Base-by-base conservation (phyloP, 257 asterid species). In the Euphrasia confusa region DNA sequence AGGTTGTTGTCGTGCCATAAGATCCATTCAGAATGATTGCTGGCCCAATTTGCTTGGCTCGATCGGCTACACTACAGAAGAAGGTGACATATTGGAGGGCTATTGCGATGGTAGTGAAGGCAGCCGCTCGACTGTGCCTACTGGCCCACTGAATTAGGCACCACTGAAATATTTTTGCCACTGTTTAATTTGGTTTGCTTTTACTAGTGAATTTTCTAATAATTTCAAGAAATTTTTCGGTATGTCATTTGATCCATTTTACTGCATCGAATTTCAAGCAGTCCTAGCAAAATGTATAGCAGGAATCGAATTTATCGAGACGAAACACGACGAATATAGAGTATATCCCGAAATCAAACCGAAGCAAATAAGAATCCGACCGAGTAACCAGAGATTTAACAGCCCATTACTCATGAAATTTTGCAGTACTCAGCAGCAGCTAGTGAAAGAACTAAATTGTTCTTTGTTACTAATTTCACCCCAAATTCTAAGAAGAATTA, bases 1-100 rank as follows among this genome's bases (percentile, higher is more conserved):
- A 14, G 73, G 80, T 35, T 88, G 91, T 35, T 88, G 89, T 63
- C 30, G 44, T 58, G 92, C 92, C 63, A 81, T 88, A 10, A 67
- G 78, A 35, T 70, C 61, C 15, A 85, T 88, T 45, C 83, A 83
- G 66, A 75, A 61, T 4, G 77, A 81, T 0, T 88, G 96, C 32
- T 88, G 86, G 93, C 88, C 93, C 15, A 14, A 71, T 10, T 70
- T 83, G 93, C 80, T 88, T 11, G 74, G 73, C 24, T 71, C 92
- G 53, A 72, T 88, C 14, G 96, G 96, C 49, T 80, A 69, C 63
- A 79, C 85, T 4, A 8, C 84, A 0, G 68, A 83, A 64, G 90
- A 88, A 72, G 81, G 77, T 1, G 80, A 83, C 52, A 48, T 81
- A 27, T 67, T 88, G 0, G 83, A 68, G 9, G 95, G 93, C 63